Base-by-base conservation (phyloP, 2,329 filamentous ascomycete genomes). In the Epichloe glyceriae region DNA sequence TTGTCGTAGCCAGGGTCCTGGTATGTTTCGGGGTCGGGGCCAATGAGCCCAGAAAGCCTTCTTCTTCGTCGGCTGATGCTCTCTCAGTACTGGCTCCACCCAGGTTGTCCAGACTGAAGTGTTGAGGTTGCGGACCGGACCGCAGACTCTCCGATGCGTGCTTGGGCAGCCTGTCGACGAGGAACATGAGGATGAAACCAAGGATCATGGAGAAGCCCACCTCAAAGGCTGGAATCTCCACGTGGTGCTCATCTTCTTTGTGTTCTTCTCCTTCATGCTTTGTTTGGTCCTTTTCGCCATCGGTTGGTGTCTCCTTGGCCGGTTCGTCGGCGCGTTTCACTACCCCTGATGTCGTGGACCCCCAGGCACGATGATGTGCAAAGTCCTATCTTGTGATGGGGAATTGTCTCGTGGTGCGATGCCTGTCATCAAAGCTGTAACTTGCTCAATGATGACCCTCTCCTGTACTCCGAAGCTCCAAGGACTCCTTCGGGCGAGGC, bases 111-210 rank as follows among this genome's bases (percentile, higher is more conserved):
- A 97, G 74, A 51, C 88, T 94, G 60, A 97, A 93, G 62, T 95
- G 88, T 56, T 89, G 82, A 15, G 84, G 86, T 49, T 82, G 74
- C 14, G 84, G 82, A 38, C 78, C 74, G 19, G 78, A 71, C 59
- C 83, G 82, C 38, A 86, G 70, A 40, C 76, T 74, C 19, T 86
- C 76, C 1, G 78, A 77, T 5, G 83, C 80, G 63, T 89, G 85
- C 40, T 82, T 80, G 7, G 89, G 88, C 8, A 95, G 69, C 48
- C 87, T 83, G 67, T 98, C 91, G 61, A 98, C 85, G 20, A 98
- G 78, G 63, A 95, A 97, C 93, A 98, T 98, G 56, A 96, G 77
- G 52, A 95, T 82, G 67, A 97, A 98, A 12, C 93, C 93, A 15
- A 87, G 72, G 50, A 95, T 81, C 48, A 98, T 73, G 2, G 90